Evolutionary conservation across 306 rosid genomes (phyloP).

Genomic region (Datisca glomerata): DNA sequence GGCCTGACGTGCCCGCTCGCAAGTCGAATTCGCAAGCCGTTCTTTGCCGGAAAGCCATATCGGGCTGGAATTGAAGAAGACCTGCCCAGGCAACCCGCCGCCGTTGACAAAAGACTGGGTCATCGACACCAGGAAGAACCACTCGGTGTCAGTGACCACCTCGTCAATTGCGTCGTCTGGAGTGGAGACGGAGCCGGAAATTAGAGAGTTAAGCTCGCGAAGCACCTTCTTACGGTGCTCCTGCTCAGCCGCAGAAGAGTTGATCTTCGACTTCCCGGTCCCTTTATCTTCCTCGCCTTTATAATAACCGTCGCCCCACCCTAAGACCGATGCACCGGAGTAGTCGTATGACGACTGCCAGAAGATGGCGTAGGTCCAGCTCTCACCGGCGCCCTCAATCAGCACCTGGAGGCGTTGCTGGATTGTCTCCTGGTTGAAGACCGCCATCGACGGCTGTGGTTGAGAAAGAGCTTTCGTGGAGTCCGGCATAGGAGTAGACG

Average conservation of each 20-base stretch:
- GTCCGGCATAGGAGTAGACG: conserved; percentile 20
- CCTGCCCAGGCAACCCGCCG: conserved; percentile 57
- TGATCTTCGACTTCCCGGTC: conserved; percentile 19
- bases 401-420: conserved; percentile 79
- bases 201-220: conserved; percentile 68
- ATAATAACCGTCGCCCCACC: conserved; percentile 93
- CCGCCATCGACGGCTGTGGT: conserved; percentile 7
- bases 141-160: conserved; percentile 88
- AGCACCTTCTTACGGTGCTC: conserved; percentile 81
- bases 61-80: conserved; percentile 35
- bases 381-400: conserved; percentile 61
- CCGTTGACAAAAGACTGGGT: conserved; percentile 76
- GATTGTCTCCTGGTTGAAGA: conserved; percentile 70
- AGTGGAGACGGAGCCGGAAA: conserved; percentile 45
- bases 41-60: conserved; percentile 62
- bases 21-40: conserved; percentile 24
- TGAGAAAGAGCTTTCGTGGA: conserved; percentile 14
- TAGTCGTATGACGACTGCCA: conserved; percentile 78
- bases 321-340: conserved; percentile 43
- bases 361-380: conserved; percentile 91
- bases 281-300: conserved; percentile 57
- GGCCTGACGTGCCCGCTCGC: conserved; percentile 69
- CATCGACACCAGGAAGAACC: conserved; percentile 93
- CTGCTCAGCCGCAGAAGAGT: conserved; percentile 50
- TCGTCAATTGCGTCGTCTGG: conserved; percentile 57